These are phyloP conservation scores for Yamadazyma mexicana DNA, from an alignment of 1,139 yeast genomes.

Conservation along the genomic window DNA sequence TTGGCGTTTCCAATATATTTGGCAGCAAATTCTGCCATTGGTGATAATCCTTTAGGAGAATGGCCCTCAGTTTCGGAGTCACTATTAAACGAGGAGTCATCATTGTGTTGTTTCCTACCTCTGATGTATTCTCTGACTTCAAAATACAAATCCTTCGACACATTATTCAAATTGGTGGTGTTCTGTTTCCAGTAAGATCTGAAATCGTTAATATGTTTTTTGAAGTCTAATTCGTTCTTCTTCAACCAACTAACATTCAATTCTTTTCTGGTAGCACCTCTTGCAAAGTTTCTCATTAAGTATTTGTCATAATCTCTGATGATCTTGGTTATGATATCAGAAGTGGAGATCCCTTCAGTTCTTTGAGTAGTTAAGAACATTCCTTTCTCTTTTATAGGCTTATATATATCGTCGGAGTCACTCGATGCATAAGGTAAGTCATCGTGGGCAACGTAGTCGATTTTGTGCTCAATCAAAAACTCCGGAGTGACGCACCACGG, in stretches of 20 bases:
- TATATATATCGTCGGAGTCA: conserved; percentile 87
- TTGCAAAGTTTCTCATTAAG: conserved; percentile 92
- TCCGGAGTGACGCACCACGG: conserved; percentile 95
- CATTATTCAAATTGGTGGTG: conserved; percentile 66
- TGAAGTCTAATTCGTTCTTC: conserved; percentile 91
- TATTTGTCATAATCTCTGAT: conserved; percentile 96
- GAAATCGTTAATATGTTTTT: conserved; percentile 85
- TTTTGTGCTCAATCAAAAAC: conserved; percentile 72
- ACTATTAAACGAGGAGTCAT: conserved; percentile 13
- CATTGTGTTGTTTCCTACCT: conserved; percentile 44
- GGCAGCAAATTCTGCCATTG: conserved; percentile 62
- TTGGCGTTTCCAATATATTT: conserved; percentile 58
- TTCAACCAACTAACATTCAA: conserved; percentile 95
- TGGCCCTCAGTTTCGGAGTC: conserved; percentile 34
- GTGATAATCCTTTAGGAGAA: conserved; percentile 39
- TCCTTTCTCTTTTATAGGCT: conserved; percentile 86
- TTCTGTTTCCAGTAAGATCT: conserved; percentile 80
- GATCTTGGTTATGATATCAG: conserved; percentile 92
- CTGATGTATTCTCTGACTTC: conserved; percentile 77
- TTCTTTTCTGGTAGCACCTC: conserved; percentile 96
- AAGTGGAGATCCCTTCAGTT: conserved; percentile 94
- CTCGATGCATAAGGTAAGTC: conserved; percentile 91
- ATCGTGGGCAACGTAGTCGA: conserved; percentile 97
- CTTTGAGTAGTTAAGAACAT: conserved; percentile 93
- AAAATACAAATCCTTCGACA: conserved; percentile 77